Conservation (phyloP, 2,329 filamentous ascomycete genomes). For the Talaromyces sp. region DNA sequence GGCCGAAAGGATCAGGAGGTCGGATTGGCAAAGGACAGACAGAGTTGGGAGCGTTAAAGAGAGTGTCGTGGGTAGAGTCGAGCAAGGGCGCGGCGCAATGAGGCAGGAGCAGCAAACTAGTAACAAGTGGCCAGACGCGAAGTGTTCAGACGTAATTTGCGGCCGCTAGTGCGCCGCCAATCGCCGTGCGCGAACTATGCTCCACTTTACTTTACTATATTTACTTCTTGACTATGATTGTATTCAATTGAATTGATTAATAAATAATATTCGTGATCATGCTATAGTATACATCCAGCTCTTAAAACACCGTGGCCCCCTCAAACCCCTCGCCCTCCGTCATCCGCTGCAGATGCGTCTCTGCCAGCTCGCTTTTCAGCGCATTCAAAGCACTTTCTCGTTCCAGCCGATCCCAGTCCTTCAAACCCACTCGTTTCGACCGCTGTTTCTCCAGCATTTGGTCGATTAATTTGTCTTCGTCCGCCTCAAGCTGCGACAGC, state of each 20-base stretch:
- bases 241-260: background rate
- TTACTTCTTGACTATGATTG: too few relatives aligned
- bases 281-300: background rate
- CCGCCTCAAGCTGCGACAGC: constrained; percentile 40
- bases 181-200: background rate
- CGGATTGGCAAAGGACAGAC: background rate
- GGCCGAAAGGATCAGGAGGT: background rate
- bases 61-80: background rate
- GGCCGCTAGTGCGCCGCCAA: background rate
- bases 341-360: constrained; percentile 43
- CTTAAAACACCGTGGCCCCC: constrained; percentile 35
- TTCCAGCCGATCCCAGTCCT: constrained; percentile 45
- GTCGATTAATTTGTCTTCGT: constrained; percentile 40
- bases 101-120: background rate
- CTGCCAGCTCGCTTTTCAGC: constrained; percentile 44
- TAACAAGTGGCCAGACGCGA: background rate
- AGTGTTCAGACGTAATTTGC: background rate
- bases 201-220: background rate
- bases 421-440: constrained; percentile 35
- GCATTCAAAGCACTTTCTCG: constrained; percentile 43
- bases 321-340: constrained; percentile 39
- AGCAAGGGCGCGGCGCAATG: background rate
- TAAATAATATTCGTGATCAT: background rate
- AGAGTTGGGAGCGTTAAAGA: background rate
- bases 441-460: constrained; percentile 42